Percentiles rank a stretch among this genome's conserved stretches.
phyloP scores from a whole-genome alignment of 331 rosid species.

The Malus hybrid region DNA sequence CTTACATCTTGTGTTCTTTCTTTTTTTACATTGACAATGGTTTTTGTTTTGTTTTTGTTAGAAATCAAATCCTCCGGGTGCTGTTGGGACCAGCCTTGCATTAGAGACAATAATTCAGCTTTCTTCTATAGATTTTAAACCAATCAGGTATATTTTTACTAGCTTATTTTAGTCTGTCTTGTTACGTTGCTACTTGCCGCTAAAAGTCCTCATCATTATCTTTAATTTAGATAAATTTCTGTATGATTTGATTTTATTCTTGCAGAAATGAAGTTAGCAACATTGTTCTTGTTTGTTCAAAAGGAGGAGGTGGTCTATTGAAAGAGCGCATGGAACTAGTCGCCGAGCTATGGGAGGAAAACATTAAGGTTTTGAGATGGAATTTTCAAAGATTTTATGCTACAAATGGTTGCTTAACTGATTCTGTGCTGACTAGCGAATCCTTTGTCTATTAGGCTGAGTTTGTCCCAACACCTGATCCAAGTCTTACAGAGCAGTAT shows the following conservation, averaged over 20 bases:
- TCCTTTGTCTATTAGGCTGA: slow-evolving; percentile 60
- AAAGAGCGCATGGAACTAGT: slow-evolving; percentile 84
- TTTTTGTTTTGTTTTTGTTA: slow-evolving; percentile 22
- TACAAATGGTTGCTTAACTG: background rate
- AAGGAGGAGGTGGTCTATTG: slow-evolving; percentile 95
- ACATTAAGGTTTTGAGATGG: slow-evolving; percentile 54
- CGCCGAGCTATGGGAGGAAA: slow-evolving; percentile 82
- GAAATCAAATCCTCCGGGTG: slow-evolving; percentile 79
- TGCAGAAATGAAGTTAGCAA: slow-evolving; percentile 64
- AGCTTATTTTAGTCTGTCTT: slow-evolving; percentile 8
- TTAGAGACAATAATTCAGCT: slow-evolving; percentile 85
- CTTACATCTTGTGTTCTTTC: background rate
- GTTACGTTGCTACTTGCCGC: background rate
- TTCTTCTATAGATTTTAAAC: slow-evolving; percentile 55
- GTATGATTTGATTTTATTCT: slow-evolving; percentile 8
- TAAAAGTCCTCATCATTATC: slow-evolving; percentile 3
- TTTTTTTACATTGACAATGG: slow-evolving; percentile 5
- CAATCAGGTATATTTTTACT: slow-evolving; percentile 44
- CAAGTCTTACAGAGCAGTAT: slow-evolving; percentile 93
- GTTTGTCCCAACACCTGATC: slow-evolving; percentile 74
- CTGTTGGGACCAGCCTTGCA: slow-evolving; percentile 91
- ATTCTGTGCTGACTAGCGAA: slow-evolving; percentile 24
- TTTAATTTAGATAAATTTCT: background rate
- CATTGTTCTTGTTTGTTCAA: slow-evolving; percentile 76
- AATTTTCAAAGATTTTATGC: slow-evolving; percentile 5